Base-by-base conservation (phyloP, 257 asterid species). In the Handroanthus guayacan region DNA sequence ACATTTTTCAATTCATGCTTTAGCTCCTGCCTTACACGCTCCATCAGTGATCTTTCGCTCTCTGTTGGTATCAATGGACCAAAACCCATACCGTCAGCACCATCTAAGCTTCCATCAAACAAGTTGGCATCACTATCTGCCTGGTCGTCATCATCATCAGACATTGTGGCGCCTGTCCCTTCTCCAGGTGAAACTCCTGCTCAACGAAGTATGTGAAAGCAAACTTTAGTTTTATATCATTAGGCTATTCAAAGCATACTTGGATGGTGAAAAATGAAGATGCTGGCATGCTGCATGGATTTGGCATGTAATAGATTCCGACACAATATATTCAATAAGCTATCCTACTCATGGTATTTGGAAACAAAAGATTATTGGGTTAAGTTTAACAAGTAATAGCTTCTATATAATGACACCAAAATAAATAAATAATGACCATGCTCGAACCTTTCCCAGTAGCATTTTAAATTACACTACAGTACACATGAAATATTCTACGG, bases 11-110 rank as follows among this genome's bases (percentile, higher is more conserved):
- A 38, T 31, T 89, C 91, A 12, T 85, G 87, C 75, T 89, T 86
- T 43, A 86, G 82, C 83, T 89, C 89, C 69, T 83, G 91, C 84
- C 91, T 86, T 45, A 86, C 91, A 47, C 91, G 87, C 80, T 89
- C 91, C 91, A 89, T 87, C 80, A 87, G 56, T 20, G 92, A 85
- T 65, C 87, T 80, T 67, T 87, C 90, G 51, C 84, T 85, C 78
- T 87, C 92, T 1, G 92, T 83, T 51, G 88, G 92, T 51, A 87
- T 45, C 51, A 86, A 72, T 6, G 90, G 86, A 71, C 90, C 92
- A 44, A 85, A 83, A 9, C 90, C 92, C 82, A 85, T 81, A 71
- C 75, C 64, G 39, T 85, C 88, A 38, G 72, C 66, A 61, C 87
- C 88, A 51, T 81, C 89, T 18, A 81, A 62, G 78, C 88, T 74